phyloP scores from a whole-genome alignment of 139 green algal species.

The Chlamydomonas applanata region DNA sequence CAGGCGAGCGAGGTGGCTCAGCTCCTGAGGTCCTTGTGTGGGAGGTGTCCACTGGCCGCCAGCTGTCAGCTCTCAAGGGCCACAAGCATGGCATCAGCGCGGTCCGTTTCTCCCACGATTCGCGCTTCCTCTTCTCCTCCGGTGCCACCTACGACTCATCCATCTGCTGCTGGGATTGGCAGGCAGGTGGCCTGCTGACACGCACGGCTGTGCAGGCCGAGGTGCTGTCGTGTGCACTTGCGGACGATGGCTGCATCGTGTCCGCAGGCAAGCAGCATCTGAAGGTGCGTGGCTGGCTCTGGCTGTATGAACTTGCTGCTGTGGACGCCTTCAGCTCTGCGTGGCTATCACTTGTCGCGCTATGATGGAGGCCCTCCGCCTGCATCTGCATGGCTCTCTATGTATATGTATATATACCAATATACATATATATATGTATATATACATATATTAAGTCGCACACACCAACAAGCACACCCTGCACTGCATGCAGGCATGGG shows the following conservation, averaged over 20 bases:
- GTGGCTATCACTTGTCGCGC: no score
- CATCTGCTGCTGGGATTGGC: constrained; percentile 48
- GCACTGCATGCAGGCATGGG: no score
- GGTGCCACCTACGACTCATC: constrained; percentile 29
- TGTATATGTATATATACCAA: no score
- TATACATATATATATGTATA: no score
- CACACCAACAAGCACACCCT: no score
- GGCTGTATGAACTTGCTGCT: constrained; percentile 17
- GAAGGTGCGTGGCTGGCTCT: constrained; percentile 11
- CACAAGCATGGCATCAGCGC: constrained; percentile 42
- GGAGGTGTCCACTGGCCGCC: constrained; percentile 16
- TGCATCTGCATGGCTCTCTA: no score
- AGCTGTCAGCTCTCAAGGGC: constrained; percentile 17
- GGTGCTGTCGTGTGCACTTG: constrained; percentile 12
- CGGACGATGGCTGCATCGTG: constrained; percentile 28
- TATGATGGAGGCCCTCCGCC: no score
- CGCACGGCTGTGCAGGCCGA: constrained; percentile 15
- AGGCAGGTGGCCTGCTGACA: constrained; percentile 23
- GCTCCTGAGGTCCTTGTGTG: constrained; percentile 34
- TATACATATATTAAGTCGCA: no score
- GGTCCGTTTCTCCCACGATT: constrained; percentile 44
- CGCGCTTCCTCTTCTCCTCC: constrained; percentile 30
- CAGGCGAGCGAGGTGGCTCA: constrained; percentile 28
- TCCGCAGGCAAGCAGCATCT: constrained; percentile 30
- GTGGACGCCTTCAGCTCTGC: no score